Evolutionary conservation across 139 green algal genomes (phyloP).

Genomic region (Haematococcus lacustris): DNA sequence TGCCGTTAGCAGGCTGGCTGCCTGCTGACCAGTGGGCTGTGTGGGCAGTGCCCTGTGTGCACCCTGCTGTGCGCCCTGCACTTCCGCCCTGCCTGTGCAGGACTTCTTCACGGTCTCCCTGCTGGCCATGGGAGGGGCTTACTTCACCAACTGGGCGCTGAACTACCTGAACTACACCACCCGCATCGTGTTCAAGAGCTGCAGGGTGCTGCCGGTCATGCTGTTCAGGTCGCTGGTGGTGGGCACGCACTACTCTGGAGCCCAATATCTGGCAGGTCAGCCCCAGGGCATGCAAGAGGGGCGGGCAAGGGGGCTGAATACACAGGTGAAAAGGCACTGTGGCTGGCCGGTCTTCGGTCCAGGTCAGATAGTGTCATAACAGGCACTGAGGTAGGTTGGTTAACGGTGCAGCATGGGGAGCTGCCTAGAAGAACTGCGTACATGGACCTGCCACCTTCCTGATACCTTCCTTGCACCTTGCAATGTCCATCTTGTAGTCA

Average conservation of each 20-base stretch:
- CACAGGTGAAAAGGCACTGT: not conserved
- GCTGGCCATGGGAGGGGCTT: conserved; percentile 42
- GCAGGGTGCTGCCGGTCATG: conserved; percentile 59
- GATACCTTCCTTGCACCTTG: no score
- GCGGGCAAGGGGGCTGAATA: not conserved
- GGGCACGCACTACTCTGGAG: not conserved
- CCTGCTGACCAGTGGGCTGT: no score
- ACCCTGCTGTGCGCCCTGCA: no score
- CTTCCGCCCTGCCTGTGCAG: conserved; percentile 3
- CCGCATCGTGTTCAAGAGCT: conserved; percentile 57
- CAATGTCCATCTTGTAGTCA: no score
- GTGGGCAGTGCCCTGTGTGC: no score
- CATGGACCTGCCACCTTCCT: no score
- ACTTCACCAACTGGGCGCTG: conserved; percentile 60
- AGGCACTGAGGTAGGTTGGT: no score
- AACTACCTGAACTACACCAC: conserved; percentile 66
- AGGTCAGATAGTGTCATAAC: no score
- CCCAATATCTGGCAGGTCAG: not conserved
- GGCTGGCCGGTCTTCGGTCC: no score
- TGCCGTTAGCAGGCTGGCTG: no score
- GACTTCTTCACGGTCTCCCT: conserved; percentile 43
- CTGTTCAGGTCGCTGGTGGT: conserved; percentile 30
- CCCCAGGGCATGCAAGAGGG: not conserved
- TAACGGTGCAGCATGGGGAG: no score
- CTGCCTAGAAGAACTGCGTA: no score